phyloP scores from a whole-genome alignment of 805 yeast species.

The Hanseniaspora singularis region DNA sequence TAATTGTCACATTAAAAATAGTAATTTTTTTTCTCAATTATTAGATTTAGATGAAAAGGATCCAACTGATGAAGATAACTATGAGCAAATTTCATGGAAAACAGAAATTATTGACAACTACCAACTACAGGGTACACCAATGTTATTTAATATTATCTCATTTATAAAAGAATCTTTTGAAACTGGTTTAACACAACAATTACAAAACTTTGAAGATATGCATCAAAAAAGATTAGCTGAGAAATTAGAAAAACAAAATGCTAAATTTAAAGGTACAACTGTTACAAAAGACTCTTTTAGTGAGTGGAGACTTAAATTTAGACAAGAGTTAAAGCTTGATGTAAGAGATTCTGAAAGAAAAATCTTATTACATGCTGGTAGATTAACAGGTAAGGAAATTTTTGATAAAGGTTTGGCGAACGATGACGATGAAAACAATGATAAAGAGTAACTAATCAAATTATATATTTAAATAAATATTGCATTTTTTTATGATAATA shows the following conservation, averaged over 20 bases:
- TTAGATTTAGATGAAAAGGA: slow-evolving; percentile 2
- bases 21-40: slow-evolving; percentile 1
- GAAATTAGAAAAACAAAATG: slow-evolving; percentile 72
- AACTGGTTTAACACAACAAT: slow-evolving; percentile 45
- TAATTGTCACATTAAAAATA: slow-evolving; percentile 11
- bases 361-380: slow-evolving; percentile 54
- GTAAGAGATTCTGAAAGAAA: slow-evolving; percentile 42
- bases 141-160: slow-evolving; percentile 68
- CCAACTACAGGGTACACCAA: slow-evolving; percentile 81
- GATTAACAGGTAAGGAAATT: slow-evolving; percentile 75
- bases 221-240: slow-evolving; percentile 48
- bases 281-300: slow-evolving; percentile 68
- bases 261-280: slow-evolving; percentile 80
- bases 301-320: slow-evolving; percentile 61
- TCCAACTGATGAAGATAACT: slow-evolving; percentile 8
- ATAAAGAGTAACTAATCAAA: slow-evolving; percentile 23
- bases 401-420: slow-evolving; percentile 82
- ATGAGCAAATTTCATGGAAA: slow-evolving; percentile 2
- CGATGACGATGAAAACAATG: slow-evolving; percentile 46
- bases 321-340: slow-evolving; percentile 62
- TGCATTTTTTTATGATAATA: not conserved
- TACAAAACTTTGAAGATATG: slow-evolving; percentile 40
- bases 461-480: slow-evolving; percentile 4
- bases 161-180: slow-evolving; percentile 76
- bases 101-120: slow-evolving; percentile 31